A percentile compares a stretch with the other conserved stretches of the same genome.
phyloP scores from a whole-genome alignment of 495 filamentous ascomycete genomes.

The Elasticomyces elasticus region DNA sequence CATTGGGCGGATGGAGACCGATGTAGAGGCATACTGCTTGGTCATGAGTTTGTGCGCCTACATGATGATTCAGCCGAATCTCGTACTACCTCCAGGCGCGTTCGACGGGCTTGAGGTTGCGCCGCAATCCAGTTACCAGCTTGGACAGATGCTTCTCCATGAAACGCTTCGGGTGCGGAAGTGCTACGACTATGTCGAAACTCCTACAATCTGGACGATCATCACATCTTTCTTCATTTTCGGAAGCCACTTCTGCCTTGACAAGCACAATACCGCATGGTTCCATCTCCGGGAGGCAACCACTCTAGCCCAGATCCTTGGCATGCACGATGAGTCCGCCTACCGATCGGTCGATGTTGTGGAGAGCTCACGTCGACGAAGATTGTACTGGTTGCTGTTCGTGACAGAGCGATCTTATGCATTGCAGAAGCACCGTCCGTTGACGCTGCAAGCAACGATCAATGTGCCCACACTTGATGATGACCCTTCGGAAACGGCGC shows the following conservation, averaged over 20 bases:
- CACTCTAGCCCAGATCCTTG: constrained; percentile 43
- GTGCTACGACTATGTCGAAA: constrained; percentile 63
- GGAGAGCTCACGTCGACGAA: constrained; percentile 45
- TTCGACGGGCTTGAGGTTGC: constrained; percentile 32
- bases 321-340: constrained; percentile 52
- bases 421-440: constrained; percentile 63
- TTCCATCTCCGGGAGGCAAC: constrained; percentile 63
- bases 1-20: constrained; percentile 50
- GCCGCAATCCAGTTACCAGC: constrained; percentile 8
- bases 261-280: constrained; percentile 63
- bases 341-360: constrained; percentile 39
- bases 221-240: constrained; percentile 76
- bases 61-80: constrained; percentile 76
- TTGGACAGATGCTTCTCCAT: constrained; percentile 55
- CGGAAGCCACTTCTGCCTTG: constrained; percentile 62
- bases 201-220: constrained; percentile 54
- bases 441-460: constrained; percentile 55
- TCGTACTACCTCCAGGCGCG: constrained; percentile 37
- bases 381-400: constrained; percentile 64
- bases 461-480: constrained; percentile 52
- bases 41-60: constrained; percentile 70
- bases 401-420: constrained; percentile 69
- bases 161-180: constrained; percentile 68
- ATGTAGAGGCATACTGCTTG: constrained; percentile 68
- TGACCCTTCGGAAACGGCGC: constrained; percentile 32